Evolutionary conservation across 2,329 filamentous ascomycete genomes (phyloP), one percentile per base, ranked within the genome.

Genomic region (Colletotrichum paranaense): DNA sequence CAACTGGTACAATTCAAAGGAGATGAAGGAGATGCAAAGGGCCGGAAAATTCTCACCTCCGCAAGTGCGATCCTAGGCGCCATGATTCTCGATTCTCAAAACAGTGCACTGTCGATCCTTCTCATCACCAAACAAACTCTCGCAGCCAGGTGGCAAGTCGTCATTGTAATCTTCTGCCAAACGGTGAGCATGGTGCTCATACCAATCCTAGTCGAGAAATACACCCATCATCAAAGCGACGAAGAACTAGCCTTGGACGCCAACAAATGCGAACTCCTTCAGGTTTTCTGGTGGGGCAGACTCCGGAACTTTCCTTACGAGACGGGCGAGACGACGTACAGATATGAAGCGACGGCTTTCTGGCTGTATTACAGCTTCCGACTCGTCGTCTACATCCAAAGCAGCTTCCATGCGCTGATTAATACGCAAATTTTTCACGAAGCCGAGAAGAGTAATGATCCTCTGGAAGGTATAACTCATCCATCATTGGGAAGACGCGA

Each of bases 21-120:
- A 28, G 28, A 7, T 28, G 28, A 28, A 28, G 28, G 28, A 28
- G 28, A 28, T 28, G 28, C 5, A 28, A 28, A 28, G 6, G 28
- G 28, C 6, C 3, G 2, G 19, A 19, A 9, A 5, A 46, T 53
- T 7, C 11, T 53, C 9, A 1, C 16, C 9, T 16, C 22, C 1
- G 22, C 56, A 5, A 32, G 66, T 7, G 24, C 52, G 11, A 58
- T 67, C 2, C 35, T 71, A 0, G 67, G 67, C 1, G n/a, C 62
- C 1, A 73, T 73, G 56, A 57, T 73, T 4, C 56, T 73, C 5
- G 62, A 73, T 4, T 60, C 71, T 1, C 57, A 73, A 11, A 62
- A 66, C 14, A 71, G 8, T 4, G 67, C 67, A 2, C 35, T 67
- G 0, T 67, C 57, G 0, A 62, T 73, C 12, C 35, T 26, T 0